Percentiles rank a stretch among this genome's conserved stretches.
Conservation (phyloP, 2,329 filamentous ascomycete species). For the Bipolaris cookei region DNA sequence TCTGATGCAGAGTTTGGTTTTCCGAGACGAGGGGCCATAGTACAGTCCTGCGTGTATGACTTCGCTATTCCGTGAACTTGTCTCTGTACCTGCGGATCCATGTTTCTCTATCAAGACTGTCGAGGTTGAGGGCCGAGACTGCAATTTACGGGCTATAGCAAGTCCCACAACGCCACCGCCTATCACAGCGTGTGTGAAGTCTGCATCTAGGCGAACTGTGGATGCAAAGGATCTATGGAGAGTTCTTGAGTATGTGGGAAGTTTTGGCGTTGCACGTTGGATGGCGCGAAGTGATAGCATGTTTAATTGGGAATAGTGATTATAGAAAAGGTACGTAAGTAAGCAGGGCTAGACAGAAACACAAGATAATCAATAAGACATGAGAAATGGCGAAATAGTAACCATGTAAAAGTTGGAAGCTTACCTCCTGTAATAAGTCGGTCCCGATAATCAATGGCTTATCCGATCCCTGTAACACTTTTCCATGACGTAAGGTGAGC, state of each 20-base stretch:
- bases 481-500: constrained; percentile 13
- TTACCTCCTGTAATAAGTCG: background rate
- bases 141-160: constrained; percentile 75
- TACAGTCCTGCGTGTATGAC: constrained; percentile 97
- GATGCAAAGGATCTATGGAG: constrained; percentile 30
- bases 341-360: background rate
- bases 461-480: background rate
- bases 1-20: constrained; percentile 80
- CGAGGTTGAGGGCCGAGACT: constrained; percentile 63
- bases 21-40: constrained; percentile 77
- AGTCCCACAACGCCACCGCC: constrained; percentile 79
- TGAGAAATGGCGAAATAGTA: background rate
- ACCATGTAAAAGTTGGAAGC: background rate
- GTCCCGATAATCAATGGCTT: constrained; percentile 8
- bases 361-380: background rate
- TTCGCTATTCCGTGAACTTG: constrained; percentile 88
- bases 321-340: no score
- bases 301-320: background rate
- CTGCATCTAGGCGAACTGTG: constrained; percentile 51
- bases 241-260: background rate
- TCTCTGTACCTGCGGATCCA: constrained; percentile 77
- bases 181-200: constrained; percentile 71
- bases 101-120: constrained; percentile 86
- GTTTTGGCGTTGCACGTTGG: constrained; percentile 1
- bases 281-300: constrained; percentile 24